Evolutionary conservation across 2,329 filamentous ascomycete species (phyloP), one percentile per base, ranked within the genome.

Genomic region (Nemania sp.): DNA sequence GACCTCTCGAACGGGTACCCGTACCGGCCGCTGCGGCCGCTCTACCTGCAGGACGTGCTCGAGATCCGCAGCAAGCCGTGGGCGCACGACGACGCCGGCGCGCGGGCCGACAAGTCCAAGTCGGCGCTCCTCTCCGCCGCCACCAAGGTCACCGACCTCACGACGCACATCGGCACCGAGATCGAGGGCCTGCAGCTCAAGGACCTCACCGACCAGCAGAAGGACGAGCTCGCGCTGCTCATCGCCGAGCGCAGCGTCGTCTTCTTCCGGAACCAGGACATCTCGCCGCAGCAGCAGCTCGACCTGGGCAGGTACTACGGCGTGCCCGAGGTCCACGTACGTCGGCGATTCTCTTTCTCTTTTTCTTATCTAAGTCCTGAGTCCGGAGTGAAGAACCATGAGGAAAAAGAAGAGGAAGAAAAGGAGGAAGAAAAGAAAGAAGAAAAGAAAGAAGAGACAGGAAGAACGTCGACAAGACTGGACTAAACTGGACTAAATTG

Each of bases 1-100:
- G 87, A 92, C 69, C 78, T 91, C 2, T 88, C 86, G 0, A 76
- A 84, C 1, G 89, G 89, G 0, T 91, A 91, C 65, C 89, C 89
- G 0, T 90, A 91, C 67, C 83, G 88, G 0, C 88, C 88, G 1
- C 82, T 85, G 0, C 81, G 81, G 49, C 89, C 89, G 0, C 76
- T 91, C 1, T 91, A 87, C 66, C 77, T 91, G 0, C 85, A 92
- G 58, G 89, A 91, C 65, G 86, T 88, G 2, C 85, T 85, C 74
- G 84, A 83, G 49, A 88, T 92, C 69, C 78, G 89, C 17, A 79
- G 84, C 71, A 73, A 81, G 59, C 82, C 82, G 63, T 82, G 81
- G 25, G 73, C 77, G 17, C 80, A 89, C 57, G 67, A 83, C 11
- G 88, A 91, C 52, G 81, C 86, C 0, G 87, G 87, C 2, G 79